Conservation (phyloP, 1,284 basidiomycete genomes). For the Xanthoconium separans region DNA sequence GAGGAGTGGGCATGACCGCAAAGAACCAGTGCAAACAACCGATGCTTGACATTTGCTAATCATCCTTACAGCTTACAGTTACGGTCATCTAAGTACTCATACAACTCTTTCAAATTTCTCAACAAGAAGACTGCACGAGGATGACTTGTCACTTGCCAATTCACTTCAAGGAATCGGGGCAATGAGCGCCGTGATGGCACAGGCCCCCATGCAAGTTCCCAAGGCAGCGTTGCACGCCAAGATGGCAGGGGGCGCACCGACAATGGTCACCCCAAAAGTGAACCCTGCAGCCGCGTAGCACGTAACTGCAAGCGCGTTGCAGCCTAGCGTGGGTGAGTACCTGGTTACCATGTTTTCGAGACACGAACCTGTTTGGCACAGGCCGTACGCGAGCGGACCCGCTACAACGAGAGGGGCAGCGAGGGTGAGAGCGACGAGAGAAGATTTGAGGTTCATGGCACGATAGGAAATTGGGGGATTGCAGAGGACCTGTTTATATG, state of each 20-base stretch:
- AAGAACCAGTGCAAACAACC: background rate
- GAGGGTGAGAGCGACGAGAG: slow-evolving; percentile 19
- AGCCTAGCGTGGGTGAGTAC: slow-evolving; percentile 38
- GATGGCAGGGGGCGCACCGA: slow-evolving; percentile 44
- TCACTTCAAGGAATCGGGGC: slow-evolving; percentile 26
- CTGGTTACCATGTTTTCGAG: background rate
- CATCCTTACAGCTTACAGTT: too few species aligned
- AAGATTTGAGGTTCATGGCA: slow-evolving; percentile 30
- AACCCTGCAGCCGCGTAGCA: slow-evolving; percentile 56
- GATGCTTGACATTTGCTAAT: background rate
- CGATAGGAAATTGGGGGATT: background rate
- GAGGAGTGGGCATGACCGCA: background rate
- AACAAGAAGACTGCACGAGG: background rate
- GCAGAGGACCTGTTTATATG: slow-evolving; percentile 9
- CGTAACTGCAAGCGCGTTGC: slow-evolving; percentile 48
- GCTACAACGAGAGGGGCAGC: slow-evolving; percentile 28
- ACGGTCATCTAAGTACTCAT: background rate
- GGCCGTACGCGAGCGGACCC: slow-evolving; percentile 43
- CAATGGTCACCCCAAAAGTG: slow-evolving; percentile 48
- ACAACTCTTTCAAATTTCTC: slow-evolving; percentile 4
- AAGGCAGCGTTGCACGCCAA: slow-evolving; percentile 51
- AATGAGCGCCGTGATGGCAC: slow-evolving; percentile 38
- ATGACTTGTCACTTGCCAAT: background rate
- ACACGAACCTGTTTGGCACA: slow-evolving; percentile 48
- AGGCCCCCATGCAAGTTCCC: slow-evolving; percentile 46